Percentiles rank a stretch among this genome's conserved stretches.
These are phyloP conservation scores for Vitis rupestris DNA, from an alignment of 164 flowering plant genomes.

Conservation along the genomic window DNA sequence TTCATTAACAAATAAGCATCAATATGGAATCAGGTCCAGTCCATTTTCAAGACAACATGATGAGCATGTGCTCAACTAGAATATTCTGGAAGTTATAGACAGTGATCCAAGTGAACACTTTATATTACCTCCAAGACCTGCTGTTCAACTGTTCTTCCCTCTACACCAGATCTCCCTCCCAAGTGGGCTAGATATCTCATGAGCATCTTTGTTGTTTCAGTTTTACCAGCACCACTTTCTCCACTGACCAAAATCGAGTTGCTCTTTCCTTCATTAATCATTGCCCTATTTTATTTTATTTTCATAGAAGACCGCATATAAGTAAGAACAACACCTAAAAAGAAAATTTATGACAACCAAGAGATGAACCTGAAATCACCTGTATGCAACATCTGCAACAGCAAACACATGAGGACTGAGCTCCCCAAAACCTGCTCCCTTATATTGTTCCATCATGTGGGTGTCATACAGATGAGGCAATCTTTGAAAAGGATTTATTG, in stretches of 20 bases:
- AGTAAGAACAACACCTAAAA: neutral
- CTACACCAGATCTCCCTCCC: slow-evolving; percentile 35
- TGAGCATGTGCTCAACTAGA: neutral
- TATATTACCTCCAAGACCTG: slow-evolving; percentile 5
- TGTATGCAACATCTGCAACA: slow-evolving; percentile 33
- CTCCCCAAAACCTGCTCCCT: slow-evolving; percentile 31
- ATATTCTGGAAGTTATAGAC: neutral
- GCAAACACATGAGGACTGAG: slow-evolving; percentile 39
- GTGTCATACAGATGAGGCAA: slow-evolving; percentile 28
- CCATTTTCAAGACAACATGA: no score
- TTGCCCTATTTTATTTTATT: slow-evolving; percentile 20
- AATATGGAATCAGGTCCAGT: no score
- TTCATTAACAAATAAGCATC: neutral
- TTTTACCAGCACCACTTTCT: slow-evolving; percentile 43
- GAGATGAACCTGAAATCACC: slow-evolving; percentile 13
- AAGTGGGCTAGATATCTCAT: slow-evolving; percentile 34
- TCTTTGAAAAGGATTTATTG: slow-evolving; percentile 35
- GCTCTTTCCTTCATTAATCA: slow-evolving; percentile 33
- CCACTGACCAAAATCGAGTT: slow-evolving; percentile 39
- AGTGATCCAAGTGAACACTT: no score
- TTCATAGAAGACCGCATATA: neutral
- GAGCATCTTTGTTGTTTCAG: slow-evolving; percentile 44
- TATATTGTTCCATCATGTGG: slow-evolving; percentile 41
- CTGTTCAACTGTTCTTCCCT: slow-evolving; percentile 19
- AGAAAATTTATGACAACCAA: neutral